These are phyloP conservation scores for Periglandula ipomoeae DNA, from an alignment of 2,329 filamentous ascomycete species.

Conservation along the genomic window DNA sequence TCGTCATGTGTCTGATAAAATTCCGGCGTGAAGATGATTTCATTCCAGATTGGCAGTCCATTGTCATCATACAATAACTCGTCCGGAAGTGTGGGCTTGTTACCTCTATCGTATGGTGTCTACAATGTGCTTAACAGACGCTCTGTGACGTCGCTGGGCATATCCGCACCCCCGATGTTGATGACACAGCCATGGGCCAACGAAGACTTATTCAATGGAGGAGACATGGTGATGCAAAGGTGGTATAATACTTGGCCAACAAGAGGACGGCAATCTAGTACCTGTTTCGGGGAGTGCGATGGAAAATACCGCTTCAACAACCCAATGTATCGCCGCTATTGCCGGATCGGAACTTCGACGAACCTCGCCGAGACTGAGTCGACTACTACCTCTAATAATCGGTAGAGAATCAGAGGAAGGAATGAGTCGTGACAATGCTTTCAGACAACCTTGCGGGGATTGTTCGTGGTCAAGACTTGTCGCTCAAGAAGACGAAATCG, in stretches of 20 bases:
- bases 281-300: too few relatives aligned
- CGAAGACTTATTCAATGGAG: not conserved
- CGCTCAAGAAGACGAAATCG: not conserved
- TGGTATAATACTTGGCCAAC: not conserved
- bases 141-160: conserved; percentile 20
- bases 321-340: not conserved
- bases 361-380: not conserved
- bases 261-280: not conserved
- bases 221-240: not conserved
- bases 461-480: not conserved
- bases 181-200: conserved; percentile 22
- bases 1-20: conserved; percentile 34
- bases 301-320: not conserved
- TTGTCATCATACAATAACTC: conserved; percentile 30
- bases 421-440: not conserved
- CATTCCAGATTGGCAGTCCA: conserved; percentile 30
- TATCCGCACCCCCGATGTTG: conserved; percentile 29
- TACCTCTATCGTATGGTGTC: conserved; percentile 13
- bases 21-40: conserved; percentile 29
- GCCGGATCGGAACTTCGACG: not conserved
- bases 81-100: conserved; percentile 26
- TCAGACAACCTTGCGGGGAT: not conserved
- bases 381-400: too few relatives aligned
- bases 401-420: not conserved
- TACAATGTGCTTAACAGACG: conserved; percentile 19